Percentiles rank a stretch among this genome's conserved stretches.
These are phyloP conservation scores for Coniosporium apollinis DNA, from an alignment of 495 filamentous ascomycete genomes.

Conservation along the genomic window DNA sequence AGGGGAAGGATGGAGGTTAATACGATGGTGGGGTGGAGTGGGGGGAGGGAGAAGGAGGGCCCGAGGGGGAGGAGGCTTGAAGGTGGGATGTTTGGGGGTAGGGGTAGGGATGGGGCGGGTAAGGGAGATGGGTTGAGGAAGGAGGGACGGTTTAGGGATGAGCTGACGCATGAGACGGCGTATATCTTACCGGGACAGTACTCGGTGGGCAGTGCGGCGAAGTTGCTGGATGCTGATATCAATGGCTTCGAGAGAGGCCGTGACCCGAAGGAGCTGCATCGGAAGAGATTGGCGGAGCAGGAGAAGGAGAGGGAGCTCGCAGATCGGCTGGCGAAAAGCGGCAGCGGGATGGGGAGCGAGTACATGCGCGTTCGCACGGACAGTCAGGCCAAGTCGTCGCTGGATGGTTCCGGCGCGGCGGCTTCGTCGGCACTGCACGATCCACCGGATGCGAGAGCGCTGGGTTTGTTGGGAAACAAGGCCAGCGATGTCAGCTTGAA, in stretches of 20 bases:
- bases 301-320: constrained; percentile 73
- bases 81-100: constrained; percentile 9
- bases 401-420: not conserved
- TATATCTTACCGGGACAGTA: constrained; percentile 17
- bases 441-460: constrained; percentile 27
- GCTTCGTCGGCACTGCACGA: constrained; percentile 3
- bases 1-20: constrained; percentile 68
- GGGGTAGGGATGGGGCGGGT: constrained; percentile 11
- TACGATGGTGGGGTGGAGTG: constrained; percentile 32
- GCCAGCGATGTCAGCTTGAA: constrained; percentile 47
- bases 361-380: constrained; percentile 41
- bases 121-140: constrained; percentile 22
- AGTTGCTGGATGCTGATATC: constrained; percentile 47
- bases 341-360: constrained; percentile 54
- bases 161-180: constrained; percentile 16
- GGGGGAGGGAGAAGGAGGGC: constrained; percentile 13
- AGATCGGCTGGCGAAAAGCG: constrained; percentile 44
- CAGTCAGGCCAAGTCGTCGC: not conserved
- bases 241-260: constrained; percentile 34
- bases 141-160: constrained; percentile 42
- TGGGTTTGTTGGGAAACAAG: constrained; percentile 40
- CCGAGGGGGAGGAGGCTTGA: constrained; percentile 1
- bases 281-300: constrained; percentile 48
- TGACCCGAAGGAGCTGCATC: constrained; percentile 48
- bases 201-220: constrained; percentile 35